Evolutionary conservation across 805 yeast genomes (phyloP).

Genomic region (Metschnikowia gelsemii): DNA sequence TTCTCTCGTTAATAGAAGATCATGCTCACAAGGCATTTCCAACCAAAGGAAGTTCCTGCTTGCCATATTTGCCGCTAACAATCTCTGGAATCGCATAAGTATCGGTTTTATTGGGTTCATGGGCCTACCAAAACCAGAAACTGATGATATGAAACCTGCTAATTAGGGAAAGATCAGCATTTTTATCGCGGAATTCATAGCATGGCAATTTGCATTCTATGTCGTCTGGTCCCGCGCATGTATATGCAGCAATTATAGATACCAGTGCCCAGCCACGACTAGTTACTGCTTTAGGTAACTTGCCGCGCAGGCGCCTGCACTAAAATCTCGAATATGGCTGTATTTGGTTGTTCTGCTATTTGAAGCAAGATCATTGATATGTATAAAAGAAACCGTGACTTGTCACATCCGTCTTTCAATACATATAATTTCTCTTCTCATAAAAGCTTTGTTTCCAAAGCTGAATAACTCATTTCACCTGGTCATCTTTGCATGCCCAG

Average conservation of each 20-base stretch:
- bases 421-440: too few species aligned
- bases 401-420: not conserved
- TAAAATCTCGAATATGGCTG: not conserved
- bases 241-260: not conserved
- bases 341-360: not conserved
- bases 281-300: conserved; percentile 3
- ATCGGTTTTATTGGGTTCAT: too few species aligned
- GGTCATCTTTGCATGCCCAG: too few species aligned
- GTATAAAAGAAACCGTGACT: not conserved
- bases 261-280: not conserved
- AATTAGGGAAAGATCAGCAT: too few species aligned
- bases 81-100: too few species aligned
- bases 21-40: too few species aligned
- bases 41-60: not conserved
- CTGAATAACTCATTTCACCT: not conserved
- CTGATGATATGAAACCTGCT: too few species aligned
- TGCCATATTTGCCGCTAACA: not conserved
- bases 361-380: not conserved
- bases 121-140: too few species aligned
- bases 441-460: too few species aligned
- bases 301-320: conserved; percentile 3
- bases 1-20: too few species aligned
- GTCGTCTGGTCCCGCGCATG: not conserved
- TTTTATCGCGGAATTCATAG: not conserved
- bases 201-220: not conserved